Conservation (phyloP, 2,329 filamentous ascomycete species). For the Botrytis cinerea region DNA sequence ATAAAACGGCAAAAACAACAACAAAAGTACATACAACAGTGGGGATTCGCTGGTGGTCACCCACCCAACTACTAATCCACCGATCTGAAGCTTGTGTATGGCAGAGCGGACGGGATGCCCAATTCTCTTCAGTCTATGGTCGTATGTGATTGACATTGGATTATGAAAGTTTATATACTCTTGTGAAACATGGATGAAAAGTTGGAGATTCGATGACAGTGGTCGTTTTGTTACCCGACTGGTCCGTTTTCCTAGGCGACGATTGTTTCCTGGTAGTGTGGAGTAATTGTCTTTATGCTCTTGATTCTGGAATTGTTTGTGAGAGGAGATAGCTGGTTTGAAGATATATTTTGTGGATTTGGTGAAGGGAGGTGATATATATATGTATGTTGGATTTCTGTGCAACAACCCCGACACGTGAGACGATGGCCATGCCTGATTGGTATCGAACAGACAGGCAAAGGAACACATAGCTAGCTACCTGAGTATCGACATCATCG, state of each 20-base stretch:
- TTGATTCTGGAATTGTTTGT: neutral
- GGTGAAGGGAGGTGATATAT: no score
- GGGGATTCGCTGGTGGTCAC: neutral
- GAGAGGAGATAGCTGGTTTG: neutral
- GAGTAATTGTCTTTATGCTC: neutral
- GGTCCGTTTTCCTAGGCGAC: neutral
- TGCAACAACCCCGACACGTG: neutral
- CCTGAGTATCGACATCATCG: neutral
- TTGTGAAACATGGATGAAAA: rapidly evolving
- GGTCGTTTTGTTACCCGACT: no score
- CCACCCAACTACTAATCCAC: slow-evolving; percentile 1
- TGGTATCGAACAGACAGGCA: neutral
- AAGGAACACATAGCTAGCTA: neutral
- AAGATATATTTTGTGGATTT: neutral
- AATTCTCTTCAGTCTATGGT: slow-evolving; percentile 4
- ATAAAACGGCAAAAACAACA: neutral
- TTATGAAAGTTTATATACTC: neutral
- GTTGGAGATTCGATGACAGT: neutral
- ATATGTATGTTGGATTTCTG: neutral
- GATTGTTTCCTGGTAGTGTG: neutral
- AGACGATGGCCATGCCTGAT: neutral
- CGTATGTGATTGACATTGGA: rapidly evolving
- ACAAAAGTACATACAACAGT: no score
- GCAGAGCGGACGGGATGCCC: slow-evolving; percentile 1
- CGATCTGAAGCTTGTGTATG: slow-evolving; percentile 3